Evolutionary conservation across 345 rosid species (phyloP), one percentile per base, ranked within the genome.

Genomic region (Chamaenerion angustifolium): DNA sequence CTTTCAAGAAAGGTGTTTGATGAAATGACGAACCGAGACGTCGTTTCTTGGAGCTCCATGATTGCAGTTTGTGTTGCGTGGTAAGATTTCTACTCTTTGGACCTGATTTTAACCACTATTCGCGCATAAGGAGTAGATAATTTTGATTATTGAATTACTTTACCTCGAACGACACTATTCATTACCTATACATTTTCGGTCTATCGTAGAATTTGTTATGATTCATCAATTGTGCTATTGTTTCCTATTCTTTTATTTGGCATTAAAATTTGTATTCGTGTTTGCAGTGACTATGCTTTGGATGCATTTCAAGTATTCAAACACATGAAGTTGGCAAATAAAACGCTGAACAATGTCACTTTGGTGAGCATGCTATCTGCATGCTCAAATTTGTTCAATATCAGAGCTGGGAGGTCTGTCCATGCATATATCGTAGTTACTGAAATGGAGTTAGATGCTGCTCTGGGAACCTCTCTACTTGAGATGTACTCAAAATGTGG

Each of bases 401-500:
- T 58, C 50, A 41, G 37, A 35, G 60, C 53, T 9, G 71, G 65
- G 49, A 45, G 40, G 58, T 71, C 61, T 16, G 52, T 70, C 69
- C 76, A 67, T 63, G 67, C 56, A 23, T 51, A 58, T 43, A 55
- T 63, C 48, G 40, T 71, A 14, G 54, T 46, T 10, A 58, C 49
- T 50, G 46, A 51, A 42, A 37, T 70, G 52, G 68, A 55, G 45
- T 48, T 54, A 9, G 80, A 75, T 19, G 62, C 63, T 17, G 62
- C 73, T 44, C 52, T 72, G 23, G 80, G 78, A 42, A 72, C 80
- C 49, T 73, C 84, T 16, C 67, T 68, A 43, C 61, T 78, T 56
- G 68, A 72, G 64, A 72, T 75, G 84, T 78, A 78, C 61, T 70
- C 78, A 25, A 71, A 71, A 49, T 65, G 80, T 23, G 74, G 84